Percentiles rank a stretch among this genome's conserved stretches.
phyloP scores from a whole-genome alignment of 1,284 basidiomycete species.

The Rhodotorula sp. region DNA sequence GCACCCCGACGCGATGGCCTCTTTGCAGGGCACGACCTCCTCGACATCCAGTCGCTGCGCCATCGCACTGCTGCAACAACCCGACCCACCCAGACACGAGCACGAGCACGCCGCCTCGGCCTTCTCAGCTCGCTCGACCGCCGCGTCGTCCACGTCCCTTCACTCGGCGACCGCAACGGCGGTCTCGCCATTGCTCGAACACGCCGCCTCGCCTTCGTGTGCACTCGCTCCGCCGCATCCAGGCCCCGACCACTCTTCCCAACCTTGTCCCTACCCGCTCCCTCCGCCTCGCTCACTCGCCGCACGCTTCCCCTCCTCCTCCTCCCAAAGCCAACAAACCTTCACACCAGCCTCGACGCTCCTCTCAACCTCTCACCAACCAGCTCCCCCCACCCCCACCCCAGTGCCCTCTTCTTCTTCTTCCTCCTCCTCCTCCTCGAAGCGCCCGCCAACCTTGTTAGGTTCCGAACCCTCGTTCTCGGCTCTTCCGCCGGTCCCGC shows the following conservation, averaged over 20 bases:
- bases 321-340: no score
- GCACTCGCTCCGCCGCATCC: no score
- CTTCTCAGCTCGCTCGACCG: not conserved
- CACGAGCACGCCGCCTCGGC: not conserved
- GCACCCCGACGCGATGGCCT: not conserved
- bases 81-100: not conserved
- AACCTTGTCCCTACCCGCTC: not conserved
- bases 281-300: not conserved
- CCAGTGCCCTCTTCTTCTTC: not conserved
- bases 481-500: constrained; percentile 11
- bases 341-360: not conserved
- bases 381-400: not conserved
- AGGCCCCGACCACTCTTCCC: not conserved
- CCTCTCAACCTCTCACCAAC: not conserved
- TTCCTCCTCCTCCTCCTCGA: not conserved
- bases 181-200: not conserved
- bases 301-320: not conserved
- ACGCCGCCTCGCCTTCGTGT: not conserved
- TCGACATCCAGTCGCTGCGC: not conserved
- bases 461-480: constrained; percentile 11
- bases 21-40: not conserved
- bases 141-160: not conserved
- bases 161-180: not conserved
- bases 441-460: no score
- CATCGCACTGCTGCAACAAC: not conserved